phyloP scores from a whole-genome alignment of 108 stramenopile genomes.

The Skeletonema costatum region DNA sequence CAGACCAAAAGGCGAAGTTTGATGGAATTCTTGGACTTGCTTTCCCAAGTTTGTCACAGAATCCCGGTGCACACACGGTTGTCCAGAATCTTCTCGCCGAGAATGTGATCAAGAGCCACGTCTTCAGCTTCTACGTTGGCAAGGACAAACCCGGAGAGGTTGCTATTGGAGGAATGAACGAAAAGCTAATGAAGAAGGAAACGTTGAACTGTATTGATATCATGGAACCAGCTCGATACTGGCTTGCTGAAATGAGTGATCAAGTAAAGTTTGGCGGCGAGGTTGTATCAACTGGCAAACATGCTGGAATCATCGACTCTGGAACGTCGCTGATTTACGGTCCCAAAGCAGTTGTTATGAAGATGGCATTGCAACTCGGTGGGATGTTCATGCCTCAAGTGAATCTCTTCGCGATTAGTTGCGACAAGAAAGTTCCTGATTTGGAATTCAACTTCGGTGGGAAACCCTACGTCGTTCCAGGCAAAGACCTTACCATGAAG shows the following conservation, averaged over 20 bases:
- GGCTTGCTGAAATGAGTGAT: slow-evolving; percentile 82
- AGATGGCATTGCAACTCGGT: slow-evolving; percentile 75
- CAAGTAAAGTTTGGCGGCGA: slow-evolving; percentile 57
- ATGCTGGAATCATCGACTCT: slow-evolving; percentile 89
- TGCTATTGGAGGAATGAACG: slow-evolving; percentile 94
- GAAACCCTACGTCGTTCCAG: slow-evolving; percentile 81
- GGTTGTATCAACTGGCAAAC: slow-evolving; percentile 42
- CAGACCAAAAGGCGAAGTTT: slow-evolving; percentile 80
- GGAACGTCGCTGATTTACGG: slow-evolving; percentile 95
- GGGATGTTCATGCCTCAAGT: slow-evolving; percentile 71
- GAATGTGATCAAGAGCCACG: slow-evolving; percentile 66
- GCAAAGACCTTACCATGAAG: slow-evolving; percentile 79
- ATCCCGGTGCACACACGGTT: slow-evolving; percentile 78
- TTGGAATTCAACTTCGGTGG: slow-evolving; percentile 86
- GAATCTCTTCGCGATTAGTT: slow-evolving; percentile 89
- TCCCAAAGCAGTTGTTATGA: slow-evolving; percentile 71
- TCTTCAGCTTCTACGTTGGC: slow-evolving; percentile 98
- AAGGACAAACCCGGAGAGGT: slow-evolving; percentile 91
- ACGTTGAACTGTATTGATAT: slow-evolving; percentile 78
- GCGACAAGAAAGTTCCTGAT: slow-evolving; percentile 73
- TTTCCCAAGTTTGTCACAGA: slow-evolving; percentile 87
- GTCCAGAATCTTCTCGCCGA: slow-evolving; percentile 89
- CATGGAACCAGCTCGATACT: slow-evolving; percentile 80
- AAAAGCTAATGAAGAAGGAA: slow-evolving; percentile 55
- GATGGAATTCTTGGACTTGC: slow-evolving; percentile 98